phyloP scores from a whole-genome alignment of 257 asterid species.

The Lithospermum erythrorhizon region DNA sequence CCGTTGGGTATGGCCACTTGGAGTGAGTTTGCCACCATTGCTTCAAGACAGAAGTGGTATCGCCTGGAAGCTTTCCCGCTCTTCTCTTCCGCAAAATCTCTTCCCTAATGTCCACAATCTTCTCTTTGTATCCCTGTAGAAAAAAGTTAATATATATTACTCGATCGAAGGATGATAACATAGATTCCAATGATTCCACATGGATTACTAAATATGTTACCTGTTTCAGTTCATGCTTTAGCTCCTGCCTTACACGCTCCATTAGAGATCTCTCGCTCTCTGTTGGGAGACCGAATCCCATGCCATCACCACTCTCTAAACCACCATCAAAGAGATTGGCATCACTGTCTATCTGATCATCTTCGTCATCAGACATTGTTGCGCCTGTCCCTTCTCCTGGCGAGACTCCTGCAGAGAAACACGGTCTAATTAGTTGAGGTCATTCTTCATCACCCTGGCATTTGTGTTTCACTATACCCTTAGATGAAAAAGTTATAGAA shows the following conservation, averaged over 20 bases:
- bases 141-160: neutral
- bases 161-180: neutral
- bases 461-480: too few species aligned
- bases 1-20: conserved; percentile 63
- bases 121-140: conserved; percentile 48
- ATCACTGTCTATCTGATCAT: conserved; percentile 36
- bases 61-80: conserved; percentile 58
- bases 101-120: conserved; percentile 51
- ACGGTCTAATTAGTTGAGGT: neutral
- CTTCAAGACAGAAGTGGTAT: conserved; percentile 46
- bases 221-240: conserved; percentile 43
- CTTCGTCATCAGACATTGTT: conserved; percentile 56
- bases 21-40: conserved; percentile 54
- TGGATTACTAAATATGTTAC: conserved; percentile 5
- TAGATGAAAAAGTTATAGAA: too few species aligned
- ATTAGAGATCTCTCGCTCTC: conserved; percentile 49
- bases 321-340: conserved; percentile 35
- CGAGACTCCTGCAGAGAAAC: conserved; percentile 31
- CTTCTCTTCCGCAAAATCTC: conserved; percentile 53
- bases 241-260: conserved; percentile 61
- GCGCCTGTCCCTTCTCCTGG: conserved; percentile 57
- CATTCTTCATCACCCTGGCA: neutral
- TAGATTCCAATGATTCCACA: neutral
- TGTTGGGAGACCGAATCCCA: conserved; percentile 51
- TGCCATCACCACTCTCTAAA: conserved; percentile 29